Conservation (phyloP, 768 basidiomycete species). For the Cyclocybe aegerita region DNA sequence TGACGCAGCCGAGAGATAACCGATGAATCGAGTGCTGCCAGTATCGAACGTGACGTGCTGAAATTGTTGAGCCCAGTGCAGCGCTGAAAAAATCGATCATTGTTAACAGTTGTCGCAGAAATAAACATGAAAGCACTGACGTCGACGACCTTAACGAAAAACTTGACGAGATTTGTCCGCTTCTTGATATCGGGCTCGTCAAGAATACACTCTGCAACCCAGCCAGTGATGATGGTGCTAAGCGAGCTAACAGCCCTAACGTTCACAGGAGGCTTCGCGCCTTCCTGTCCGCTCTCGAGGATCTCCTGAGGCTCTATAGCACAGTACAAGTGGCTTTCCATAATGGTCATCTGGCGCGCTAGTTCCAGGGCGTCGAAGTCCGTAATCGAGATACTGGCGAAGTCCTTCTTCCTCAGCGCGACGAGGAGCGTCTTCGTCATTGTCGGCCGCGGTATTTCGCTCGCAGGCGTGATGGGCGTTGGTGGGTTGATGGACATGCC, state of each 20-base stretch:
- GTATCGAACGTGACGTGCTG: constrained; percentile 88
- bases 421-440: constrained; percentile 80
- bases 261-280: constrained; percentile 59
- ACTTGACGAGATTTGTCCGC: constrained; percentile 76
- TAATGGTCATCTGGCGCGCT: constrained; percentile 89
- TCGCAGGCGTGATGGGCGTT: constrained; percentile 35
- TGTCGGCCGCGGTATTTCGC: constrained; percentile 82
- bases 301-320: constrained; percentile 88
- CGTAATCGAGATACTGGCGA: constrained; percentile 62
- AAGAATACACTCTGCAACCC: constrained; percentile 93
- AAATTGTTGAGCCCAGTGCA: constrained; percentile 85
- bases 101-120: constrained; percentile 6
- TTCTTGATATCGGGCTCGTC: constrained; percentile 89
- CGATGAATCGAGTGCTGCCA: constrained; percentile 94
- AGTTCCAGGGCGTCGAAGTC: constrained; percentile 94
- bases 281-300: constrained; percentile 77
- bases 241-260: constrained; percentile 84
- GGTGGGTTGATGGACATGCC: constrained; percentile 74
- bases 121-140: constrained; percentile 44
- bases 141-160: constrained; percentile 91
- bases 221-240: constrained; percentile 92
- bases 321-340: constrained; percentile 89
- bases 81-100: constrained; percentile 49
- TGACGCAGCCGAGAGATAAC: constrained; percentile 90
- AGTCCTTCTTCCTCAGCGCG: constrained; percentile 65